These are phyloP conservation scores for Exserohilum turcica DNA, from an alignment of 2,329 filamentous ascomycete species.

Conservation along the genomic window DNA sequence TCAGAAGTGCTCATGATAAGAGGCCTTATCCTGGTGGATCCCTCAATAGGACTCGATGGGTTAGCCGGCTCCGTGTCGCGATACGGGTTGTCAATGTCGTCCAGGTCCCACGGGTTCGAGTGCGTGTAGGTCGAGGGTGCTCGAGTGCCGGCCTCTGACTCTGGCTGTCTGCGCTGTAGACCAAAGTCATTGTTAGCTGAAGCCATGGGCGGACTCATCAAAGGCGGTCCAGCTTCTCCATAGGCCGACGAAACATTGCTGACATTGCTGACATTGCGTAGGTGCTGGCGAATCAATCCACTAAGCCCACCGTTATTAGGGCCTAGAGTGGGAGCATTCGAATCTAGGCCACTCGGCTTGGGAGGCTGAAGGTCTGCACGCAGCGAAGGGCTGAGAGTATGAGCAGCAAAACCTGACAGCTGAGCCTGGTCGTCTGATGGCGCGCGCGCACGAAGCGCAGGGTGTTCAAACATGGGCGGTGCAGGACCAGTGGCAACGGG, in stretches of 20 bases:
- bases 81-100: slow-evolving; percentile 53
- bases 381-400: slow-evolving; percentile 10
- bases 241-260: slow-evolving; percentile 85
- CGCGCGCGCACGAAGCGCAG: slow-evolving; percentile 43
- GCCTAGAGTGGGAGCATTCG: slow-evolving; percentile 81
- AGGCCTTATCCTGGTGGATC: slow-evolving; percentile 17
- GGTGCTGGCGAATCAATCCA: slow-evolving; percentile 81
- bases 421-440: slow-evolving; percentile 25
- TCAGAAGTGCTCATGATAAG: slow-evolving; percentile 19
- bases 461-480: slow-evolving; percentile 45
- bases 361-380: slow-evolving; percentile 13
- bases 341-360: slow-evolving; percentile 28
- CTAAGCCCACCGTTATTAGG: slow-evolving; percentile 70
- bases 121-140: slow-evolving; percentile 57
- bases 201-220: slow-evolving; percentile 53
- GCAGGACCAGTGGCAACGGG: slow-evolving; percentile 41
- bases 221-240: slow-evolving; percentile 39
- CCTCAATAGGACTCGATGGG: slow-evolving; percentile 44
- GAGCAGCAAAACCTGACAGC: slow-evolving; percentile 11
- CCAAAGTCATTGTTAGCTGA: slow-evolving; percentile 44
- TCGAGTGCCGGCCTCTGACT: slow-evolving; percentile 47
- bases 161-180: slow-evolving; percentile 33
- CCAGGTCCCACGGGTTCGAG: slow-evolving; percentile 62
- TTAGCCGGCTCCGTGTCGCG: slow-evolving; percentile 45
- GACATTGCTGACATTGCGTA: slow-evolving; percentile 78